Conservation (phyloP, 129 eudicot genomes). For the Tagetes erecta region DNA sequence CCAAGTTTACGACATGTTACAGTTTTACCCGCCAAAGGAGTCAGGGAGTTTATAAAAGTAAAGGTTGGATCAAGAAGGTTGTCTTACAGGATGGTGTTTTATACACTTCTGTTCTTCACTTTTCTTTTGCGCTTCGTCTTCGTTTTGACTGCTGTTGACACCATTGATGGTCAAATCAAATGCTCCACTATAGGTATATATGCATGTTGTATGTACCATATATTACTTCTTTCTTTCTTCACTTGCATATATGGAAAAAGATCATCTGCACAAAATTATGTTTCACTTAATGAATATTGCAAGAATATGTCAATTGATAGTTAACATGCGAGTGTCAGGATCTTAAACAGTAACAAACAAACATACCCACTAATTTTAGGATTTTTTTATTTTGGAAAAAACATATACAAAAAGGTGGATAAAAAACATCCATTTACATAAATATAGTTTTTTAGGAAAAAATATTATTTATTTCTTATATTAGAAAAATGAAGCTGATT, state of each 20-base stretch:
- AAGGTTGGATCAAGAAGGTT: slow-evolving; percentile 71
- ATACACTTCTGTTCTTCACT: slow-evolving; percentile 70
- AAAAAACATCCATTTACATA: background rate
- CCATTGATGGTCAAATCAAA: slow-evolving; percentile 75
- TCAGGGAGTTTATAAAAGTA: slow-evolving; percentile 77
- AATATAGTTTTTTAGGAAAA: background rate
- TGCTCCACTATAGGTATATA: slow-evolving; percentile 73
- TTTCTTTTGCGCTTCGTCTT: slow-evolving; percentile 83
- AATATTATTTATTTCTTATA: background rate
- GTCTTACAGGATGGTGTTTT: slow-evolving; percentile 84
- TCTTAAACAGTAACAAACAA: background rate
- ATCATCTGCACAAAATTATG: background rate
- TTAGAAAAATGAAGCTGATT: background rate
- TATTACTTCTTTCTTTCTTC: background rate
- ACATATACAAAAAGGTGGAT: background rate
- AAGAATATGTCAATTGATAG: background rate
- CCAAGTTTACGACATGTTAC: slow-evolving; percentile 96
- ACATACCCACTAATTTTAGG: too few species aligned
- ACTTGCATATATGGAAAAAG: background rate
- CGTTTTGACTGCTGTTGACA: slow-evolving; percentile 74
- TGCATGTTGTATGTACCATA: too few species aligned
- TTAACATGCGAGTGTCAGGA: background rate
- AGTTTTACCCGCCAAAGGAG: slow-evolving; percentile 72
- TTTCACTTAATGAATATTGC: background rate
- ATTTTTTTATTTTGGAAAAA: background rate